A percentile compares a stretch with the other conserved stretches of the same genome.
Evolutionary conservation across 2,329 filamentous ascomycete genomes (phyloP).

Genomic region (Paraphoma chrysanthemicola): DNA sequence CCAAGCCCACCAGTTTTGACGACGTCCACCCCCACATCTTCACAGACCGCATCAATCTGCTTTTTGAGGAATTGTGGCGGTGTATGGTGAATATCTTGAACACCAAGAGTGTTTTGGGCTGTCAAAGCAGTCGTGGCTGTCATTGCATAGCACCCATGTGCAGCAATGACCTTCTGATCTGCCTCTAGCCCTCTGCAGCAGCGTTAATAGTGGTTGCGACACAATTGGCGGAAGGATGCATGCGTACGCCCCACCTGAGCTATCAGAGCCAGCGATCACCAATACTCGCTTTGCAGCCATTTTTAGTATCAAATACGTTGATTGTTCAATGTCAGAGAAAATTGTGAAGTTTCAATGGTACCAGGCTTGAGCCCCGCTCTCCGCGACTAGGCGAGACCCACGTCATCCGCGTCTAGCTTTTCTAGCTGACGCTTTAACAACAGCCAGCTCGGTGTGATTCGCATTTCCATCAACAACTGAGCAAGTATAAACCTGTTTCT

Average conservation of each 20-base stretch:
- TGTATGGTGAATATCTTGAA: constrained; percentile 79
- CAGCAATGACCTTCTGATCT: constrained; percentile 92
- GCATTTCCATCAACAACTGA: too few species aligned
- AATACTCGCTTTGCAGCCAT: constrained; percentile 65
- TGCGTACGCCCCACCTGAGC: constrained; percentile 84
- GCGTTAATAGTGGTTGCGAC: constrained; percentile 24
- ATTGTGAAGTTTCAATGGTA: constrained; percentile 13
- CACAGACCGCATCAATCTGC: constrained; percentile 84
- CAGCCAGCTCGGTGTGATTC: too few species aligned
- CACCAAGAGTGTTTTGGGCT: constrained; percentile 91
- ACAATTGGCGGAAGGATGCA: constrained; percentile 11
- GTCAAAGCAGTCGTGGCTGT: constrained; percentile 94
- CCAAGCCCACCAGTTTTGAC: constrained; percentile 78
- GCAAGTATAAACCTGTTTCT: too few species aligned
- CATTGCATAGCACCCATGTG: constrained; percentile 94
- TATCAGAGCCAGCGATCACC: constrained; percentile 87
- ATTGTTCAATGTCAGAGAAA: constrained; percentile 4
- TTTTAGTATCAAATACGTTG: background rate
- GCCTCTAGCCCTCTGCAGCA: constrained; percentile 82
- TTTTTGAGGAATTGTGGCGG: constrained; percentile 80
- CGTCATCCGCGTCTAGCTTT: constrained; percentile 21
- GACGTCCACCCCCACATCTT: constrained; percentile 86
- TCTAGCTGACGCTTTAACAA: background rate
- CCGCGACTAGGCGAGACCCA: constrained; percentile 31
- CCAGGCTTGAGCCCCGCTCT: constrained; percentile 29